These are phyloP conservation scores for Venturiaceae sp. DNA, from an alignment of 2,329 filamentous ascomycete species.

Conservation along the genomic window DNA sequence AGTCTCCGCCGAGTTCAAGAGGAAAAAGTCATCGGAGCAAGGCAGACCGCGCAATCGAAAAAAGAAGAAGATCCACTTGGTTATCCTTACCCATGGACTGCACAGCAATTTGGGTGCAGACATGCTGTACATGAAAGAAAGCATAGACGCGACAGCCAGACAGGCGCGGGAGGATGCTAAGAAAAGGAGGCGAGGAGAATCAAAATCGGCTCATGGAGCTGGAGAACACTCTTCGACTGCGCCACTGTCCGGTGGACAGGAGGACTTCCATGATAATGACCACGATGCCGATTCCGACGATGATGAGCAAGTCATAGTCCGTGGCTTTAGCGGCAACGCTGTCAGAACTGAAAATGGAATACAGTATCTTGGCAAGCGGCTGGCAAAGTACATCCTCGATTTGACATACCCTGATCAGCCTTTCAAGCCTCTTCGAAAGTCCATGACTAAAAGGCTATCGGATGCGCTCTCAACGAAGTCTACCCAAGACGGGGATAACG, in stretches of 20 bases:
- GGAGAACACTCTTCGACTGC: constrained; percentile 26
- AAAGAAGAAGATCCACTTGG: constrained; percentile 76
- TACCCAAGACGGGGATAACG: constrained; percentile 11
- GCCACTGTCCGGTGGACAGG: constrained; percentile 39
- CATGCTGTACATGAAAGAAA: constrained; percentile 96
- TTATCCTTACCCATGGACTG: constrained; percentile 85
- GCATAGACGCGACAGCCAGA: constrained; percentile 75
- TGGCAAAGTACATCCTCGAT: constrained; percentile 81
- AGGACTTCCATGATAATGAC: constrained; percentile 27
- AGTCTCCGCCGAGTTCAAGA: constrained; percentile 10
- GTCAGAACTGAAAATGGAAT: constrained; percentile 90
- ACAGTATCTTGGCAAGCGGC: constrained; percentile 89
- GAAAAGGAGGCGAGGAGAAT: constrained; percentile 30
- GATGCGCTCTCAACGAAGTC: constrained; percentile 33
- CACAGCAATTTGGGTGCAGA: constrained; percentile 94
- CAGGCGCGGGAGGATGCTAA: constrained; percentile 64
- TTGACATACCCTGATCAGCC: constrained; percentile 94
- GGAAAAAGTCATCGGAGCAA: constrained; percentile 10
- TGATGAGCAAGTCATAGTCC: constrained; percentile 77
- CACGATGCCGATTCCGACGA: constrained; percentile 50
- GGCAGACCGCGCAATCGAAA: constrained; percentile 31
- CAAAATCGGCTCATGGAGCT: constrained; percentile 19
- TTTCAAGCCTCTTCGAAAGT: constrained; percentile 58
- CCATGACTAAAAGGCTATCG: constrained; percentile 37
- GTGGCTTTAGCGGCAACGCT: constrained; percentile 83